A percentile compares a stretch with the other conserved stretches of the same genome.
These are phyloP conservation scores for Scedosporium apiospermum DNA, from an alignment of 2,329 filamentous ascomycete genomes.

Conservation along the genomic window DNA sequence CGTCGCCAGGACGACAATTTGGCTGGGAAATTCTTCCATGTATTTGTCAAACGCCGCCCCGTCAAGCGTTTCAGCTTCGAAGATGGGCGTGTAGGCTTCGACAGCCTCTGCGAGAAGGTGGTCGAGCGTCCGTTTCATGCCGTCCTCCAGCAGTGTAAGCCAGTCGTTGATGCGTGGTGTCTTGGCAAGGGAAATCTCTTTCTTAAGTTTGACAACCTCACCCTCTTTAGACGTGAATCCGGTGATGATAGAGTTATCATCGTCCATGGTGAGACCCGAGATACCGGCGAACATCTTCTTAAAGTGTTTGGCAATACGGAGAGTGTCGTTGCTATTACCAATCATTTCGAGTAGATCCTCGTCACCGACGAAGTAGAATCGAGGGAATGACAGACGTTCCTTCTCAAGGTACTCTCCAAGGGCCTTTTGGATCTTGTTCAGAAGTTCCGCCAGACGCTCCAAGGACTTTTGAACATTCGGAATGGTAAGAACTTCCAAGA, in stretches of 20 bases:
- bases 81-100: constrained; percentile 70
- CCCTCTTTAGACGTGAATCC: constrained; percentile 94
- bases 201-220: constrained; percentile 78
- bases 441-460: constrained; percentile 87
- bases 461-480: constrained; percentile 92
- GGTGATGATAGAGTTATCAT: constrained; percentile 79
- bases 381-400: constrained; percentile 92
- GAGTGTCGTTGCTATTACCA: constrained; percentile 94
- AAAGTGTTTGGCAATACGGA: constrained; percentile 96
- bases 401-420: constrained; percentile 97
- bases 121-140: constrained; percentile 89
- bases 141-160: constrained; percentile 84
- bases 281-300: constrained; percentile 99
- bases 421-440: constrained; percentile 99
- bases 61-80: constrained; percentile 63
- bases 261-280: constrained; percentile 81
- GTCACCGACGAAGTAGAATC: constrained; percentile 99
- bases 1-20: constrained; percentile 89
- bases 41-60: constrained; percentile 64
- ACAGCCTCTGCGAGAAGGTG: constrained; percentile 84
- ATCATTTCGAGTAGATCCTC: constrained; percentile 98
- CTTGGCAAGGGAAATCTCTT: constrained; percentile 83
- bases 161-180: constrained; percentile 98
- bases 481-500: constrained; percentile 92
- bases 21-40: constrained; percentile 76